phyloP scores from a whole-genome alignment of 176 grass and related monocot species.

The Carex cristatella region DNA sequence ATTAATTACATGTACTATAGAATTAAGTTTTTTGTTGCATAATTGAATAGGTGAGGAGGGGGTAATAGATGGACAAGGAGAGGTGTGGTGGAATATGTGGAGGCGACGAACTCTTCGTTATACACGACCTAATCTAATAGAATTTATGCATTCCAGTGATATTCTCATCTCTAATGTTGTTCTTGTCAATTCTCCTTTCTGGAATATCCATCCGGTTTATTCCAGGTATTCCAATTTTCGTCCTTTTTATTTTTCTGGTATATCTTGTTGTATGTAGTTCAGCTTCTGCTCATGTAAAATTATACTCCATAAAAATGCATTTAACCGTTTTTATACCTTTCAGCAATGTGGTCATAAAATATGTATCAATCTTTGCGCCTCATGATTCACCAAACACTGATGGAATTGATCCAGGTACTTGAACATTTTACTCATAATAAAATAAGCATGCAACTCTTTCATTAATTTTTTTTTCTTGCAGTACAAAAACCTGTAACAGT shows the following conservation, averaged over 20 bases:
- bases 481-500: not conserved
- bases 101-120: conserved; percentile 50
- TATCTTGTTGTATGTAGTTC: not conserved
- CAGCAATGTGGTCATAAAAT: conserved; percentile 72
- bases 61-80: conserved; percentile 78
- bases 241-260: not conserved
- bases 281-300: not conserved
- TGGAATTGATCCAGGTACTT: conserved; percentile 70
- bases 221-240: conserved; percentile 41
- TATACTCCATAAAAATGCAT: not conserved
- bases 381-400: conserved; percentile 84
- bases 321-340: conserved; percentile 20
- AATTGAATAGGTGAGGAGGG: conserved; percentile 49
- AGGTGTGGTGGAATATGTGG: conserved; percentile 97
- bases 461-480: not conserved
- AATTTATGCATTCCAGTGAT: conserved; percentile 78
- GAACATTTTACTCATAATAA: not conserved
- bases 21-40: not conserved
- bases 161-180: conserved; percentile 77
- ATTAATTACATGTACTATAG: not conserved
- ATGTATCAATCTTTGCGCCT: conserved; percentile 59
- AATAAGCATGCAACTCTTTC: not conserved
- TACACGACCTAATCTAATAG: conserved; percentile 63
- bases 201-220: conserved; percentile 92
- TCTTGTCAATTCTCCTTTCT: conserved; percentile 82